Conservation (phyloP, 805 yeast species). For the Hanseniaspora guilliermondii region DNA sequence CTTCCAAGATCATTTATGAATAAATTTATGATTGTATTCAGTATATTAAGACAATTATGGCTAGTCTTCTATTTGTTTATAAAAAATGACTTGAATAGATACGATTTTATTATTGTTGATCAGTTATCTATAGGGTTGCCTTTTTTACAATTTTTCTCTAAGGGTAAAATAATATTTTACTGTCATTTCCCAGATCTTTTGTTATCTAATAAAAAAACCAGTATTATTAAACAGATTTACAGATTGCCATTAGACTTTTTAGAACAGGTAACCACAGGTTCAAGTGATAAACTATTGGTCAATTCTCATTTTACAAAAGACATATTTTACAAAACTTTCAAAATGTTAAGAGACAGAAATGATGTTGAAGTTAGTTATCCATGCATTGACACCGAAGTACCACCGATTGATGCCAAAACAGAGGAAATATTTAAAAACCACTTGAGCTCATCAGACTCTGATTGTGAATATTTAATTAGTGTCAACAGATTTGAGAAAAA, state of each 20-base stretch:
- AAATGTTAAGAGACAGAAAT: slow-evolving; percentile 22
- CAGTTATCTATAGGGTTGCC: slow-evolving; percentile 78
- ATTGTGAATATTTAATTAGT: slow-evolving; percentile 42
- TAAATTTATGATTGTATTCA: slow-evolving; percentile 65
- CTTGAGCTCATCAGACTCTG: slow-evolving; percentile 16
- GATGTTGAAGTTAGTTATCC: slow-evolving; percentile 32
- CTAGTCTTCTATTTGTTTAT: slow-evolving; percentile 38
- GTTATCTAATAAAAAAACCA: slow-evolving; percentile 46
- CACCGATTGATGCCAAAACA: slow-evolving; percentile 25
- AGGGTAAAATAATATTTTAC: slow-evolving; percentile 55
- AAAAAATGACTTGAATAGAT: slow-evolving; percentile 35
- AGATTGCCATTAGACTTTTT: slow-evolving; percentile 71
- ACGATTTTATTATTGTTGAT: slow-evolving; percentile 73
- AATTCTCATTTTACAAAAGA: slow-evolving; percentile 73
- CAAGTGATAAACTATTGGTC: slow-evolving; percentile 71
- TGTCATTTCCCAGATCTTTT: slow-evolving; percentile 94
- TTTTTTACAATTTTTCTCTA: slow-evolving; percentile 37
- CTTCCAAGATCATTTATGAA: slow-evolving; percentile 62
- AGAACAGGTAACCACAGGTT: slow-evolving; percentile 68
- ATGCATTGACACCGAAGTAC: slow-evolving; percentile 45
- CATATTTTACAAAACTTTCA: slow-evolving; percentile 56
- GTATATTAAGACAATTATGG: slow-evolving; percentile 70
- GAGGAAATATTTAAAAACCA: slow-evolving; percentile 18
- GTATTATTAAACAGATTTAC: slow-evolving; percentile 47
- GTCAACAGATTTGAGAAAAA: slow-evolving; percentile 82